phyloP scores from a whole-genome alignment of 2,329 filamentous ascomycete species.

The Ceratocystiopsis brevicomis region DNA sequence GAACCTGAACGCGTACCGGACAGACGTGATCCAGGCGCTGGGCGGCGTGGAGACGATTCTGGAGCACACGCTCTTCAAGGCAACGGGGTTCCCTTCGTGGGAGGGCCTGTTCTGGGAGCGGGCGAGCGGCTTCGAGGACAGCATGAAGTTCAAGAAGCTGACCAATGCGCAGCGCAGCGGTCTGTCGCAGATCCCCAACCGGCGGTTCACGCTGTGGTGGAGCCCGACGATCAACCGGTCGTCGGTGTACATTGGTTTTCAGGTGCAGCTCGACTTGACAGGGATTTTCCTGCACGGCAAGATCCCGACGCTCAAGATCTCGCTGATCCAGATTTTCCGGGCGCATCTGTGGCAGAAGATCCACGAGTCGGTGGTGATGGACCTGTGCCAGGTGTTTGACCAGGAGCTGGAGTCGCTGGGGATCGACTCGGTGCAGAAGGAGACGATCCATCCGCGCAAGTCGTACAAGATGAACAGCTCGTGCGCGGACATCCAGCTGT shows the following conservation, averaged over 20 bases:
- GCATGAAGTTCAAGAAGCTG: constrained; percentile 97
- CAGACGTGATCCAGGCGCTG: constrained; percentile 88
- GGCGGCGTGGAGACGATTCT: constrained; percentile 96
- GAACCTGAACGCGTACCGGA: constrained; percentile 78
- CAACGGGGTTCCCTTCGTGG: constrained; percentile 92
- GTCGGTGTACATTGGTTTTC: constrained; percentile 98
- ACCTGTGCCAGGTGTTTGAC: constrained; percentile 94
- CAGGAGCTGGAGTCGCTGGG: constrained; percentile 89
- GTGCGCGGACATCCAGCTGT: constrained; percentile 89
- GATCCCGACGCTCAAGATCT: constrained; percentile 95
- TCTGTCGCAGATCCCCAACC: constrained; percentile 96
- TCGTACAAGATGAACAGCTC: constrained; percentile 99
- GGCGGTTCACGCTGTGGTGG: constrained; percentile 98
- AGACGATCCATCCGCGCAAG: constrained; percentile 96
- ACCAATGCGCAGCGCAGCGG: constrained; percentile 93
- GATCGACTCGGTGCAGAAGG: constrained; percentile 95
- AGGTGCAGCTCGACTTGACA: constrained; percentile 91
- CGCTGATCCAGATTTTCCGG: constrained; percentile 95
- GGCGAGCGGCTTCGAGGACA: constrained; percentile 32
- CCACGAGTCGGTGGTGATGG: constrained; percentile 96
- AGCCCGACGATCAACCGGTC: constrained; percentile 78
- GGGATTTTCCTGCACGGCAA: constrained; percentile 99
- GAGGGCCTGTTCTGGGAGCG: constrained; percentile 87
- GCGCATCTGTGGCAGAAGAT: constrained; percentile 99
- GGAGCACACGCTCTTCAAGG: constrained; percentile 92